Evolutionary conservation across 75 land plant genomes (phyloP), one percentile per base, ranked within the genome.

Genomic region (Picea sitchensis): DNA sequence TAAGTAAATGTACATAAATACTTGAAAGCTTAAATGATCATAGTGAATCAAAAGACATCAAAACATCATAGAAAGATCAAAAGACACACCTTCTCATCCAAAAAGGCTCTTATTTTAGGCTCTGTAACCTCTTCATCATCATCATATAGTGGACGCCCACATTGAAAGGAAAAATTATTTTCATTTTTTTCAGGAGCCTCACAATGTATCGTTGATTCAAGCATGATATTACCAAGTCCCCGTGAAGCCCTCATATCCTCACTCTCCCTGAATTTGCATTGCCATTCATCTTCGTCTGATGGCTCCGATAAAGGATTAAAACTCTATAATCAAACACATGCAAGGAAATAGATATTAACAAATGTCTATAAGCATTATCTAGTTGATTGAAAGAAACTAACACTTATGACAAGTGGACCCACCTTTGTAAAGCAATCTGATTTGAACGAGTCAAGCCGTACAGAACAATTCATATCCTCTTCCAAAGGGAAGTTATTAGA

Each of bases 81-180:
- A 74, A 32, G 12, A 68, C 5, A 36, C 71, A 92, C 99, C 98
- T 97, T 97, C 77, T 91, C 98, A 86, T 97, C 98, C 79, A 97
- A 80, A 67, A 97, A 97, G 4, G 90, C 95, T 76, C 83, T 90
- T 61, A 97, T 97, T 77, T 93, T 97, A 20, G 91, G 78, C 79
- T 97, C 98, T 68, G 98, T 97, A 56, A 93, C 94, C 80, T 97
- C 99, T 51, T 97, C 99, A 61, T 96, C 99, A 72, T 95, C 98
- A 64, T 92, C 95, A 58, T 78, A 72, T 4, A 56, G 76, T 56
- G 78, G 64, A 23, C 80, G 81, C 20, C 83, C 85, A 82, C 86
- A 79, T 14, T 88, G 90, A 75, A 91, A 89, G 5, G 86, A 77
- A 73, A 86, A 90, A 14, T 82, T 83, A 41, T 73, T 84, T 57